A percentile compares a stretch with the other conserved stretches of the same genome.
Conservation (phyloP, 2,329 filamentous ascomycete species). For the Clathrospora elynae region DNA sequence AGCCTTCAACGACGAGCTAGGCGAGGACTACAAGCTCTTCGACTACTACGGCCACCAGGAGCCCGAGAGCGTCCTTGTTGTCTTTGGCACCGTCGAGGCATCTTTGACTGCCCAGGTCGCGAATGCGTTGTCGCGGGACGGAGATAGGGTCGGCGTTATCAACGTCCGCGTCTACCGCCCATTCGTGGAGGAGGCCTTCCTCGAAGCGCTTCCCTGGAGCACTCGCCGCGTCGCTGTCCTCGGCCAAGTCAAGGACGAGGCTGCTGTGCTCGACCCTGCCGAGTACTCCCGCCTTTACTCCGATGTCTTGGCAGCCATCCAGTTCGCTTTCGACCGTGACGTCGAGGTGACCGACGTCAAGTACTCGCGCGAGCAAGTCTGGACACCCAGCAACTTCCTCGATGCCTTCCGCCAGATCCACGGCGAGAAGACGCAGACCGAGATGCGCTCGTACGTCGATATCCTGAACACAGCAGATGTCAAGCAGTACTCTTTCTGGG, state of each 20-base stretch:
- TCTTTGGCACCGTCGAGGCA: conserved; percentile 89
- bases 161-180: conserved; percentile 93
- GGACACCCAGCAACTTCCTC: conserved; percentile 62
- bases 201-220: conserved; percentile 77
- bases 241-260: conserved; percentile 80
- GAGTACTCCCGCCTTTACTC: conserved; percentile 85
- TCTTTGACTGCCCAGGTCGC: conserved; percentile 84
- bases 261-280: conserved; percentile 73
- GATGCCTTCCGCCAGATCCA: conserved; percentile 55
- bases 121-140: conserved; percentile 70
- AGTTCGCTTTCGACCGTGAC: conserved; percentile 65
- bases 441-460: conserved; percentile 56
- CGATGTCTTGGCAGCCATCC: conserved; percentile 85
- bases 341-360: conserved; percentile 82
- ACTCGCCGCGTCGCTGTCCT: conserved; percentile 80
- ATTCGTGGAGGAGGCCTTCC: conserved; percentile 92
- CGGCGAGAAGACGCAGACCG: conserved; percentile 49
- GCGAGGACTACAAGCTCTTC: conserved; percentile 89
- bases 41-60: conserved; percentile 87
- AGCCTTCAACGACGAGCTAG: conserved; percentile 86
- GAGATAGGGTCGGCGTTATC: conserved; percentile 81
- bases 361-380: conserved; percentile 75
- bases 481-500: conserved; percentile 93
- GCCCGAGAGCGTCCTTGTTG: conserved; percentile 82
- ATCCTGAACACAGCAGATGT: conserved; percentile 61